phyloP scores from a whole-genome alignment of 352 stramenopile species.

The Lagenidium giganteum region DNA sequence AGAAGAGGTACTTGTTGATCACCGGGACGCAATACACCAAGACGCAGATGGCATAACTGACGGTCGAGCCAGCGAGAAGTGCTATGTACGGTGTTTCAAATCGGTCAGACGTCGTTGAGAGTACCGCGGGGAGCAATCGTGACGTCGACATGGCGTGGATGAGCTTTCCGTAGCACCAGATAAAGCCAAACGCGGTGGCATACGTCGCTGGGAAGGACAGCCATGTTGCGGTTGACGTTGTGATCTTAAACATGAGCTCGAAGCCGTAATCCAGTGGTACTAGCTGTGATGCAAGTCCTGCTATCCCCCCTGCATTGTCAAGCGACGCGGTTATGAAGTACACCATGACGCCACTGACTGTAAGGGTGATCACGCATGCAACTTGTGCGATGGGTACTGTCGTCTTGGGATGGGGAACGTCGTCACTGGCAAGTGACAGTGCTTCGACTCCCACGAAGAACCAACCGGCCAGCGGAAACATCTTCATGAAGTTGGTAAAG shows the following conservation, averaged over 20 bases:
- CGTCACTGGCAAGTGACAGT: constrained; percentile 21
- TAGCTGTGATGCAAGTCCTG: background rate
- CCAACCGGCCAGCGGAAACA: no score
- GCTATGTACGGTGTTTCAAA: constrained; percentile 5
- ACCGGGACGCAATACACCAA: constrained; percentile 11
- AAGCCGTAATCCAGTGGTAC: constrained; percentile 9
- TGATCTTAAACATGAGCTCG: constrained; percentile 1
- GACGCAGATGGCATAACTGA: constrained; percentile 18
- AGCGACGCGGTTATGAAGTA: constrained; percentile 12
- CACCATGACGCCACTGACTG: constrained; percentile 3
- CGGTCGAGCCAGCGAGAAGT: background rate
- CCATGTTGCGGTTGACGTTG: constrained; percentile 3
- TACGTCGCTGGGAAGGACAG: constrained; percentile 25
- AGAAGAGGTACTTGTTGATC: constrained; percentile 11
- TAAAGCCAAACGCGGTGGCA: constrained; percentile 25
- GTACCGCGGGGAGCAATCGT: constrained; percentile 1
- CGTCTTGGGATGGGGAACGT: constrained; percentile 31
- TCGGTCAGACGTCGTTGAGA: background rate
- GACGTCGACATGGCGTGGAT: constrained; percentile 23
- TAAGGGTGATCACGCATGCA: constrained; percentile 17
- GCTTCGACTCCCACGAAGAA: constrained; percentile 47
- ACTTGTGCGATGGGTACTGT: constrained; percentile 37
- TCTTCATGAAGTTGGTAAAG: no score
- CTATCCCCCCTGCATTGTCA: background rate
- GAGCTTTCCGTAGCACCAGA: constrained; percentile 24